These are phyloP conservation scores for Cinnamomum chago DNA, from an alignment of 164 flowering plant genomes.

Conservation along the genomic window DNA sequence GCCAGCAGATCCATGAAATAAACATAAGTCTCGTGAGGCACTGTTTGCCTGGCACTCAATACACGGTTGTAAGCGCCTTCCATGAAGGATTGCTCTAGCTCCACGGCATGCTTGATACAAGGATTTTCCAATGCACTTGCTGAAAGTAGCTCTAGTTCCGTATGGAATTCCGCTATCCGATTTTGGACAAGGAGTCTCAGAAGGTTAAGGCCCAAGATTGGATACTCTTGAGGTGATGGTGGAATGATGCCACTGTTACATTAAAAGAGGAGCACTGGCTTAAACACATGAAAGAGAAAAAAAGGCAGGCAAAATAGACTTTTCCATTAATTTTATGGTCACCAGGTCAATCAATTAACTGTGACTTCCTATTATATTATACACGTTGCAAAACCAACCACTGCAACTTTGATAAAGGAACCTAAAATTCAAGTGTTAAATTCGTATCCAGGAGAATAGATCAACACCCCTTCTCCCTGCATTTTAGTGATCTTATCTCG, in stretches of 20 bases:
- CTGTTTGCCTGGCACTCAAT: slow-evolving; percentile 63
- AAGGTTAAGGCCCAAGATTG: slow-evolving; percentile 79
- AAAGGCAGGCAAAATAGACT: background rate
- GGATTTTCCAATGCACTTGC: slow-evolving; percentile 65
- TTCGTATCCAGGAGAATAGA: too few species aligned
- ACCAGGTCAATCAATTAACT: background rate
- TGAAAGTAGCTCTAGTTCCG: slow-evolving; percentile 76
- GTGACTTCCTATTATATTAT: too few species aligned
- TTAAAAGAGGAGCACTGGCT: slow-evolving; percentile 3
- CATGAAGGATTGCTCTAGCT: slow-evolving; percentile 90
- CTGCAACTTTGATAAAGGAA: background rate
- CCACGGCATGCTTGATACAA: slow-evolving; percentile 86
- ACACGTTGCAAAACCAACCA: background rate
- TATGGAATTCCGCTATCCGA: slow-evolving; percentile 85
- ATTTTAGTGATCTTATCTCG: background rate
- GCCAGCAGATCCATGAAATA: slow-evolving; percentile 81
- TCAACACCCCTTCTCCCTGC: too few species aligned
- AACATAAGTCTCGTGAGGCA: slow-evolving; percentile 64
- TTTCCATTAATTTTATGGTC: background rate
- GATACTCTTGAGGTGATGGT: slow-evolving; percentile 34
- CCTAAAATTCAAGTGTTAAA: too few species aligned
- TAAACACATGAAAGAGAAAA: background rate
- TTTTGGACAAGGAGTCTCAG: slow-evolving; percentile 92
- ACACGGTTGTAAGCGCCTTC: slow-evolving; percentile 92
- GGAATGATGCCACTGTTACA: slow-evolving; percentile 57